Conservation (phyloP, 179 eudicot genomes). For the Sideroxylon spinosum region DNA sequence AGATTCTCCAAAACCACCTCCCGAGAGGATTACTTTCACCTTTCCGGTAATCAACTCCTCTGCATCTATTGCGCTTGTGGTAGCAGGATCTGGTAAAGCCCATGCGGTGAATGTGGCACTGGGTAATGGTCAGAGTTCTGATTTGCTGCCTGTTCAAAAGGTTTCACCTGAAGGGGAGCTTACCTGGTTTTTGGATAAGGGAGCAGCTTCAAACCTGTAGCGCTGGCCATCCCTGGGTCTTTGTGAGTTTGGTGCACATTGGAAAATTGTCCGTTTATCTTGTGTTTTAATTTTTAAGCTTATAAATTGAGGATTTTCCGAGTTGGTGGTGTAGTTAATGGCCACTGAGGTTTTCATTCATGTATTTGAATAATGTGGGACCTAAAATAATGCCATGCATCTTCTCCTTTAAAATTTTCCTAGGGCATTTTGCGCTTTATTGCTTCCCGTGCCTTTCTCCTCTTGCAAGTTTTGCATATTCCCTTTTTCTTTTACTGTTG, state of each 20-base stretch:
- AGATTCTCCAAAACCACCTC: conserved; percentile 84
- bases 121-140: conserved; percentile 30
- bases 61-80: conserved; percentile 58
- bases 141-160: conserved; percentile 58
- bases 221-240: not conserved
- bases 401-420: not conserved
- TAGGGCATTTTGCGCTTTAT: not conserved
- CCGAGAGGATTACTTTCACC: conserved; percentile 77
- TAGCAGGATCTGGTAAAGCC: conserved; percentile 55
- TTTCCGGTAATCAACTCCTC: conserved; percentile 79
- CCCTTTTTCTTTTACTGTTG: not conserved
- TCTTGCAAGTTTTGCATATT: not conserved
- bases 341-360: not conserved
- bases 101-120: conserved; percentile 46
- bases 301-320: not conserved
- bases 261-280: not conserved
- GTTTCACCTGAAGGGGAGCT: conserved; percentile 58
- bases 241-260: not conserved
- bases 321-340: not conserved
- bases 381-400: not conserved
- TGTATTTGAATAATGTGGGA: not conserved
- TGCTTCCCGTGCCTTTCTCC: not conserved
- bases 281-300: not conserved
- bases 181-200: conserved; percentile 66
- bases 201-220: conserved; percentile 52